A percentile compares a stretch with the other conserved stretches of the same genome.
Conservation (phyloP, 2,329 filamentous ascomycete species). For the Fusarium sp. region DNA sequence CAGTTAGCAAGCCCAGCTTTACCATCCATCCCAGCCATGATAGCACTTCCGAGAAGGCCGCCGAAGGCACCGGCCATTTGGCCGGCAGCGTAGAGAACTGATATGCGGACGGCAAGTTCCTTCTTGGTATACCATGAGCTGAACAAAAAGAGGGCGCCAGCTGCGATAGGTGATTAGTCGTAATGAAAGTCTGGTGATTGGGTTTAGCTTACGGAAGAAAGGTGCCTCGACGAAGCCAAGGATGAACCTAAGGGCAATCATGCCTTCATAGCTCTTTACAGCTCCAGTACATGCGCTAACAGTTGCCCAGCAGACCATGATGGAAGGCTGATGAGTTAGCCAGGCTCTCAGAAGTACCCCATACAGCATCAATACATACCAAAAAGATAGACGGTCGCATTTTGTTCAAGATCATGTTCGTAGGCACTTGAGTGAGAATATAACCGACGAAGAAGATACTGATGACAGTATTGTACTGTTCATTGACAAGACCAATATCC, state of each 20-base stretch:
- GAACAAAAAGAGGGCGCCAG: conserved; percentile 8
- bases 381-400: conserved; percentile 60
- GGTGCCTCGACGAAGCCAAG: conserved; percentile 20
- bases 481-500: conserved; percentile 22
- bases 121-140: conserved; percentile 55
- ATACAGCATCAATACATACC: not conserved
- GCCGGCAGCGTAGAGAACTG: conserved; percentile 74
- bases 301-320: conserved; percentile 15
- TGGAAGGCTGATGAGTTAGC: not conserved
- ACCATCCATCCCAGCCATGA: conserved; percentile 73
- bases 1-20: conserved; percentile 69
- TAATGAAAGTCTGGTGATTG: too few relatives aligned
- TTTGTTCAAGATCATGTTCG: conserved; percentile 49
- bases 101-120: conserved; percentile 73
- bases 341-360: too few relatives aligned
- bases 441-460: conserved; percentile 47
- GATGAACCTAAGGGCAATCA: conserved; percentile 13
- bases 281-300: conserved; percentile 51
- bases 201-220: not conserved
- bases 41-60: conserved; percentile 71
- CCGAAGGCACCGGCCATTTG: conserved; percentile 79
- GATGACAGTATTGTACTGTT: conserved; percentile 44
- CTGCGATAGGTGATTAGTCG: not conserved
- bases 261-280: conserved; percentile 1
- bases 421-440: not conserved